A percentile compares a stretch with the other conserved stretches of the same genome.
These are phyloP conservation scores for Vanderwaltozyma verrucispora DNA, from an alignment of 805 yeast genomes.

Conservation along the genomic window DNA sequence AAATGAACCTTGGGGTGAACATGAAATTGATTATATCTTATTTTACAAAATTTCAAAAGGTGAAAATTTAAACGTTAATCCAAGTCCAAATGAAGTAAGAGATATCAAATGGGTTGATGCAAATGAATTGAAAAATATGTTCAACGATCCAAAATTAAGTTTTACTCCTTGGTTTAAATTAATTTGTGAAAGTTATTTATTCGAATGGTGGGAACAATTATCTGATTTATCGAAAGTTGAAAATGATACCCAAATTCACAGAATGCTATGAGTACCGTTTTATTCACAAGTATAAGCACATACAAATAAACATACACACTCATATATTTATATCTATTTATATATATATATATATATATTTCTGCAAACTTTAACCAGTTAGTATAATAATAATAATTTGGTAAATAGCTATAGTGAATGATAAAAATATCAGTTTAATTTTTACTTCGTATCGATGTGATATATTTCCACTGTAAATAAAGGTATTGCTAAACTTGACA, in stretches of 20 bases:
- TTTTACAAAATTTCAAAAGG: constrained; percentile 50
- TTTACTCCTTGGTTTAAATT: constrained; percentile 99
- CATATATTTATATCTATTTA: no score
- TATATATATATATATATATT: no score
- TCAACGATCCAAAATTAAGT: constrained; percentile 48
- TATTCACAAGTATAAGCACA: no score
- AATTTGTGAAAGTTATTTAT: constrained; percentile 83
- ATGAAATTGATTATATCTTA: constrained; percentile 91
- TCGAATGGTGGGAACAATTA: constrained; percentile 86
- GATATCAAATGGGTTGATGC: constrained; percentile 67
- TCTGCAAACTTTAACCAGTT: no score
- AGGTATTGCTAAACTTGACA: no score
- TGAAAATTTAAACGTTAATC: constrained; percentile 36
- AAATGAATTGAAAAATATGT: constrained; percentile 63
- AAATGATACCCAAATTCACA: constrained; percentile 29
- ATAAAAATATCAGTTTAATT: no score
- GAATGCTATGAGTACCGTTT: constrained; percentile 29
- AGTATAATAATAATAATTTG: no score
- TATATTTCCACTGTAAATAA: no score
- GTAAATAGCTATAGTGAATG: no score
- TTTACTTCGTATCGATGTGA: no score
- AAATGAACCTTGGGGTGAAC: constrained; percentile 90
- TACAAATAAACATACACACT: no score
- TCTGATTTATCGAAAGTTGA: constrained; percentile 44
- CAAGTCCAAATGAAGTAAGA: constrained; percentile 78